Evolutionary conservation across 1,284 basidiomycete genomes (phyloP).

Genomic region (Leccinum griseonigrum): DNA sequence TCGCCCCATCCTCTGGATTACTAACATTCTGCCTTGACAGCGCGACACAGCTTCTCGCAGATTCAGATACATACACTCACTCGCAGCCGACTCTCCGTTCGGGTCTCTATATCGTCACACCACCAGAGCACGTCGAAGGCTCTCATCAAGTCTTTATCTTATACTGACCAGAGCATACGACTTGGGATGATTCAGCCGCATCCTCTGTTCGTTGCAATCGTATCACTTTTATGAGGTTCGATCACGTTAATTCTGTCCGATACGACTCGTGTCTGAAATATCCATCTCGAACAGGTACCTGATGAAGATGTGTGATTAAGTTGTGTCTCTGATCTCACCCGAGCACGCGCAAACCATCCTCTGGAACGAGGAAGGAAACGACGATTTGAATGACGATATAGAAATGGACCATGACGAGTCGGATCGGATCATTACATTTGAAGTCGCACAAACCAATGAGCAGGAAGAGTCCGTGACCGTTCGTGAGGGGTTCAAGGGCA

Average conservation of each 20-base stretch:
- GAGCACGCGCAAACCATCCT: constrained; percentile 43
- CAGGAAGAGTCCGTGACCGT: constrained; percentile 51
- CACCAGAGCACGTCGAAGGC: constrained; percentile 3
- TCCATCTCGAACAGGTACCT: constrained; percentile 43
- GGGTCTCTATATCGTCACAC: constrained; percentile 46
- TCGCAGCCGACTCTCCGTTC: constrained; percentile 41
- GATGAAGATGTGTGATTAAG: constrained; percentile 54
- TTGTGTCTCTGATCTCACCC: constrained; percentile 45
- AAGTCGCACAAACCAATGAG: constrained; percentile 55
- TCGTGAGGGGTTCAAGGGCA: constrained; percentile 43
- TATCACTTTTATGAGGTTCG: constrained; percentile 61
- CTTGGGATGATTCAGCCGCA: constrained; percentile 52
- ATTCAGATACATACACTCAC: constrained; percentile 18
- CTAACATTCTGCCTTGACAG: constrained; percentile 7
- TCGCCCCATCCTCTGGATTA: neutral
- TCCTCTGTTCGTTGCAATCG: constrained; percentile 49
- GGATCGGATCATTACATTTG: constrained; percentile 51
- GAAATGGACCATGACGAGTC: constrained; percentile 39
- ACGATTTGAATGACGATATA: constrained; percentile 22
- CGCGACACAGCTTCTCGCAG: constrained; percentile 21
- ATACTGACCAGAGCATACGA: constrained; percentile 61
- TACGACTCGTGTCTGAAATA: neutral
- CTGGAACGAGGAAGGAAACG: constrained; percentile 40
- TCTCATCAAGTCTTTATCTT: constrained; percentile 42
- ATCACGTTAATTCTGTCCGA: neutral